phyloP scores from a whole-genome alignment of 345 rosid genomes.

The Passiflora organensis region DNA sequence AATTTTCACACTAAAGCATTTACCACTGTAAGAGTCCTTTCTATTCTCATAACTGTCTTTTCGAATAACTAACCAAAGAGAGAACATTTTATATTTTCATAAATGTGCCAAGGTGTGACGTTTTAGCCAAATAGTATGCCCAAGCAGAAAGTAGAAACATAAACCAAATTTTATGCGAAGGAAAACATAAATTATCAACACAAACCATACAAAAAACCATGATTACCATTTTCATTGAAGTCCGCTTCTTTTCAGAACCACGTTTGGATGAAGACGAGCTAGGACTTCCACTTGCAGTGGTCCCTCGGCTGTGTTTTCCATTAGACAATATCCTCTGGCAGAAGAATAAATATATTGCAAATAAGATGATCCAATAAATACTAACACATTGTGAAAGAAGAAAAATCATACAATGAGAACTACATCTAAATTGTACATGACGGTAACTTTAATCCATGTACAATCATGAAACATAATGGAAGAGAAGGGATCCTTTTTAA shows the following conservation, averaged over 20 bases:
- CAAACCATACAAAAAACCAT: background rate
- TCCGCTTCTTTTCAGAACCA: slow-evolving; percentile 51
- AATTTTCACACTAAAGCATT: too few relatives aligned
- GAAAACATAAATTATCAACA: background rate
- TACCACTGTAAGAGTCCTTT: too few relatives aligned
- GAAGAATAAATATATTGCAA: background rate
- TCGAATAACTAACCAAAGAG: too few relatives aligned
- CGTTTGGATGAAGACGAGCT: slow-evolving; percentile 46
- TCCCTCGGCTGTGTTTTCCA: slow-evolving; percentile 45
- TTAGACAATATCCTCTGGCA: slow-evolving; percentile 42
- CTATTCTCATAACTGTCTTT: too few relatives aligned
- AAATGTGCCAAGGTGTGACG: too few relatives aligned
- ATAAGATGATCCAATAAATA: background rate
- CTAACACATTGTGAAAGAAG: background rate
- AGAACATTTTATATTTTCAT: too few relatives aligned
- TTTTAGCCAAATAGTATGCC: too few relatives aligned
- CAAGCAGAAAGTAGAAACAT: background rate
- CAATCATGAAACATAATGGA: too few relatives aligned
- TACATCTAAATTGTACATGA: too few relatives aligned
- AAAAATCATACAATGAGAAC: too few relatives aligned
- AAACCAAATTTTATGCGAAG: background rate
- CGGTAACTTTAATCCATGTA: too few relatives aligned
- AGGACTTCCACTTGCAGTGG: slow-evolving; percentile 38
- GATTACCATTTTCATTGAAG: slow-evolving; percentile 44
- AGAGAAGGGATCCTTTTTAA: too few relatives aligned